phyloP scores from a whole-genome alignment of 2,329 filamentous ascomycete species.

The Aureobasidium sp. region DNA sequence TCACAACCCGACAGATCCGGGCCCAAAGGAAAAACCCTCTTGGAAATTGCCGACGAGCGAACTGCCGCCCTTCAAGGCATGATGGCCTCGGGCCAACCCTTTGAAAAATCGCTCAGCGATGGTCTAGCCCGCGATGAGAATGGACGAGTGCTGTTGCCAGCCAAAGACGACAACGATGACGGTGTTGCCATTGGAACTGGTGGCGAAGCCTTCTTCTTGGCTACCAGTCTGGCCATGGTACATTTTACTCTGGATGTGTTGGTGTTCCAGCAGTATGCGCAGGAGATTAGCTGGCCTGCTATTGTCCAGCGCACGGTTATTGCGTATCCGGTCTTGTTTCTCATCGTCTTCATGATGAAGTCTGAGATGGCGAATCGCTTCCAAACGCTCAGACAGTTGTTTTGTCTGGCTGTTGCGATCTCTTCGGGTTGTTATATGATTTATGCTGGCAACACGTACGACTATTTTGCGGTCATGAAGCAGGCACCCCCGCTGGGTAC shows the following conservation, averaged over 20 bases:
- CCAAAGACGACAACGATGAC: constrained; percentile 23
- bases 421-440: constrained; percentile 69
- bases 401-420: constrained; percentile 57
- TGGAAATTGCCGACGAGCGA: constrained; percentile 60
- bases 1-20: constrained; percentile 59
- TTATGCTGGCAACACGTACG: constrained; percentile 65
- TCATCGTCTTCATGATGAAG: constrained; percentile 37
- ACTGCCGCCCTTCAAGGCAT: constrained; percentile 25
- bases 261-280: constrained; percentile 65
- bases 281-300: constrained; percentile 51
- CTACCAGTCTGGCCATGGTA: constrained; percentile 55
- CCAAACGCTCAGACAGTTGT: constrained; percentile 34
- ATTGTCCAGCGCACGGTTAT: constrained; percentile 45
- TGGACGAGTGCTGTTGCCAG: constrained; percentile 25
- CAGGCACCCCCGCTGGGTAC: constrained; percentile 79
- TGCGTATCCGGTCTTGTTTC: constrained; percentile 35
- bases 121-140: constrained; percentile 23
- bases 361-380: constrained; percentile 34
- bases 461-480: constrained; percentile 87
- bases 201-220: constrained; percentile 41
- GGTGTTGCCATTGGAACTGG: constrained; percentile 38
- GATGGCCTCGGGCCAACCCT: constrained; percentile 42
- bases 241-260: constrained; percentile 73
- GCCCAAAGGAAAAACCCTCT: constrained; percentile 57
- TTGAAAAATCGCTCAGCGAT: constrained; percentile 32